Base-by-base conservation (phyloP, 2,329 filamentous ascomycete species). In the Colletotrichum spinosum region DNA sequence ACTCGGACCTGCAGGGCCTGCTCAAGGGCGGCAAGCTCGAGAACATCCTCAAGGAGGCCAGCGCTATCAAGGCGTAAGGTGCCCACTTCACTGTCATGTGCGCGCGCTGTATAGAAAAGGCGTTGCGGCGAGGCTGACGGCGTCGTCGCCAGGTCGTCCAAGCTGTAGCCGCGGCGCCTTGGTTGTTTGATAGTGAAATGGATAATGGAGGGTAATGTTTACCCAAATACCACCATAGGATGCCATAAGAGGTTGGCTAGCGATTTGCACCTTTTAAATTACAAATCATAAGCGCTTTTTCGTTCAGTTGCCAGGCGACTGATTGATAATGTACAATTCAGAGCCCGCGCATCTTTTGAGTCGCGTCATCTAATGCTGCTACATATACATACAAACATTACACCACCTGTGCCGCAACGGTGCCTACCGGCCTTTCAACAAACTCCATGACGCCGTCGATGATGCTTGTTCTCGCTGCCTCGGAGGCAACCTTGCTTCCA, bases 401-500 rank as follows among this genome's bases (percentile, higher is more conserved):
- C 56, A 89, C 70, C 52, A 97, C 92, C 80, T 93, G 92, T 41
- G 92, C 87, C 54, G 93, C 92, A 1, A 97, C 90, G 0, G 93
- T 97, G 1, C 94, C 95, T 13, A 97, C 87, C 0, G 96, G 96
- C 69, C 95, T 82, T 78, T 94, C 92, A 1, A 96, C 93, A 78
- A 97, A 92, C 70, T 90, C 90, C 84, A 98, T 90, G 67, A 97
- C 86, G 0, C 96, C 96, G 52, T 97, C 89, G 4, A 97, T 91
- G 55, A 99, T 91, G 70, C 87, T 97, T 78, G 88, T 84, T 70
- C 95, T 86, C 13, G 94, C 92, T 3, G 86, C 83, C 76, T 97
- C 93, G 68, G 93, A 97, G 37, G 94, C 94, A 9, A 97, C 94
- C 72, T 90, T 93, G 76, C 88, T 91, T 0, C 96, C 96, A 5